A percentile compares a stretch with the other conserved stretches of the same genome.
phyloP scores from a whole-genome alignment of 805 yeast genomes.

The Monosporozyma unispora region DNA sequence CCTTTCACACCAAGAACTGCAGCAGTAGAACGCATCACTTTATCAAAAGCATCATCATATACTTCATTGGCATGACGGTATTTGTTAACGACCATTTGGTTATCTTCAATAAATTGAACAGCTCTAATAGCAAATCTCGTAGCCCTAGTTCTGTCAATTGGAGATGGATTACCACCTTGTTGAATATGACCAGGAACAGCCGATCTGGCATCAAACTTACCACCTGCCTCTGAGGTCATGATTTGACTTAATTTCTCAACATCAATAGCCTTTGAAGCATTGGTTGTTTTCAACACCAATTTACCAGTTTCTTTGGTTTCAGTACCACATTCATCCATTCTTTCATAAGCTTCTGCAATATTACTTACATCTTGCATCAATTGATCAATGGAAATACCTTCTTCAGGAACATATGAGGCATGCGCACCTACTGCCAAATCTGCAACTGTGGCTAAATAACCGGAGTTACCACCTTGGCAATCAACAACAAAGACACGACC shows the following conservation, averaged over 20 bases:
- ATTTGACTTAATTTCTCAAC: slow-evolving; percentile 62
- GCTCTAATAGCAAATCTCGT: slow-evolving; percentile 64
- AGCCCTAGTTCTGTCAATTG: slow-evolving; percentile 70
- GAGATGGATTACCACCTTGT: slow-evolving; percentile 71
- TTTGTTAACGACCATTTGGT: slow-evolving; percentile 18
- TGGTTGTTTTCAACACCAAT: slow-evolving; percentile 55
- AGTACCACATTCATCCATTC: slow-evolving; percentile 49
- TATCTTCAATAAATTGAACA: slow-evolving; percentile 53
- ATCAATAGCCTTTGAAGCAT: slow-evolving; percentile 58
- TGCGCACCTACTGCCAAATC: slow-evolving; percentile 65
- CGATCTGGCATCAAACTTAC: slow-evolving; percentile 65
- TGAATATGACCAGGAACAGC: slow-evolving; percentile 88
- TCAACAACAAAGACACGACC: slow-evolving; percentile 73
- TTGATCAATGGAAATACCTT: slow-evolving; percentile 49
- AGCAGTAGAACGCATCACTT: slow-evolving; percentile 44
- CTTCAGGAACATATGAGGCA: slow-evolving; percentile 71
- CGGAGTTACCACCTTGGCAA: slow-evolving; percentile 80
- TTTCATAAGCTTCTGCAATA: slow-evolving; percentile 47
- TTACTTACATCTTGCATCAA: slow-evolving; percentile 56
- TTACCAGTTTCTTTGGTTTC: slow-evolving; percentile 46
- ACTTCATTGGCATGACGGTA: slow-evolving; percentile 26
- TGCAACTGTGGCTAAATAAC: slow-evolving; percentile 62
- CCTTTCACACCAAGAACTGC: slow-evolving; percentile 77
- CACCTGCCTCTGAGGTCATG: slow-evolving; percentile 48
- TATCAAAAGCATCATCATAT: slow-evolving; percentile 22